Evolutionary conservation across 192 early-diverging fungal species (phyloP), one percentile per base, ranked within the genome.

Genomic region (Glomus cerebriforme): DNA sequence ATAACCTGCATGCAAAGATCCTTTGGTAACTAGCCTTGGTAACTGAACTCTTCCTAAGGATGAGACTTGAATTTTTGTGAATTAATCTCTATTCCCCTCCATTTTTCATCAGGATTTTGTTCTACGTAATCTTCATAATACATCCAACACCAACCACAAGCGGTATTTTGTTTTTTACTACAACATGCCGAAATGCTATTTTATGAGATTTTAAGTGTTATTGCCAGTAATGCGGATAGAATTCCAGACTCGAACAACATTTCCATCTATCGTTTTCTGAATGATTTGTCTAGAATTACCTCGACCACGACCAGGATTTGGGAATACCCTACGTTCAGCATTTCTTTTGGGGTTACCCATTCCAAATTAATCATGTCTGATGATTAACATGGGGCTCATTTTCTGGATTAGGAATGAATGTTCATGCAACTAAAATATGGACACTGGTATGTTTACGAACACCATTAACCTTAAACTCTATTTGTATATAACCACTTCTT

Each of bases 121-220:
- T 59, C 29, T 75, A 75, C 60, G 37, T 75, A 62, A 62, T 60
- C 31, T 13, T 75, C 73, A 62, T 75, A 75, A 43, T 75, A 75
- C 17, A 75, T 62, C 73, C 59, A 75, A 62, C 9, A 6, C 35
- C 73, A 75, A 10, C 59, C 8, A 26, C 73, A 58, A 35, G 17
- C 31, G 2, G 34, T 37, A 62, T 75, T 75, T 26, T 8, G 58
- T 37, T 75, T 75, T 35, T 31, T 34, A 22, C 73, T 75, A 75
- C 73, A 75, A 75, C 59, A 75, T 37, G 47, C 9, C 4, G 17
- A 24, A 75, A 75, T 75, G 22, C 31, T 75, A 29, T 29, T 59
- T 35, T 26, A 12, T n/a, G 24, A n/a, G 24, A 75, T 75, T 27
- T 62, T 75, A 75, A 75, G 73, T 34, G 73, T 75, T n/a, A 75